Conservation (phyloP, 768 basidiomycete species). For the Naganishia friedmannii region DNA sequence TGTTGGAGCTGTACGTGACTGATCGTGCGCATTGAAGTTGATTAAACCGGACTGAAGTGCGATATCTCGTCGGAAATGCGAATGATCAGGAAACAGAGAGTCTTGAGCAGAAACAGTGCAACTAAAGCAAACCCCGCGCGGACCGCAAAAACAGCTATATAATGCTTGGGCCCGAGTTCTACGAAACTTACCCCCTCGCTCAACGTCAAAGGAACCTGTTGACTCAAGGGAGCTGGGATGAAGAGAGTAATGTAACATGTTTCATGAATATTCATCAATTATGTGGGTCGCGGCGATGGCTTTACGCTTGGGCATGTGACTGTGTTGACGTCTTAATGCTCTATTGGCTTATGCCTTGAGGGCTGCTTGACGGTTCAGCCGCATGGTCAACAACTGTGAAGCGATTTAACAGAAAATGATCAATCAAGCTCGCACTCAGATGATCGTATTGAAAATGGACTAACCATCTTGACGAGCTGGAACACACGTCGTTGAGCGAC, state of each 20-base stretch:
- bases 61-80: too few relatives aligned
- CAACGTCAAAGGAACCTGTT: background rate
- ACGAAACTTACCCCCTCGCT: background rate
- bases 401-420: background rate
- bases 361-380: slow-evolving; percentile 5
- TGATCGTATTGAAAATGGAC: background rate
- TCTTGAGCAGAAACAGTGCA: too few relatives aligned
- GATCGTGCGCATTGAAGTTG: too few relatives aligned
- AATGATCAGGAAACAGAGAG: too few relatives aligned
- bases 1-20: too few relatives aligned
- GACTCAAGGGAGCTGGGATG: background rate
- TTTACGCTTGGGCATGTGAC: background rate
- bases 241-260: background rate
- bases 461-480: slow-evolving; percentile 50
- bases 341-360: slow-evolving; percentile 1
- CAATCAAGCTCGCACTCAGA: background rate
- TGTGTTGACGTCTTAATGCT: background rate
- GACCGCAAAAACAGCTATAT: too few relatives aligned
- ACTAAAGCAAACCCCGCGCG: too few relatives aligned
- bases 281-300: background rate
- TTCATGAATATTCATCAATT: background rate
- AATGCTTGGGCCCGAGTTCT: too few relatives aligned
- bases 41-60: too few relatives aligned
- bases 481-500: slow-evolving; percentile 72
- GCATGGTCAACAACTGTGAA: slow-evolving; percentile 11